phyloP scores from a whole-genome alignment of 345 rosid genomes.

The Euphorbia peplus region DNA sequence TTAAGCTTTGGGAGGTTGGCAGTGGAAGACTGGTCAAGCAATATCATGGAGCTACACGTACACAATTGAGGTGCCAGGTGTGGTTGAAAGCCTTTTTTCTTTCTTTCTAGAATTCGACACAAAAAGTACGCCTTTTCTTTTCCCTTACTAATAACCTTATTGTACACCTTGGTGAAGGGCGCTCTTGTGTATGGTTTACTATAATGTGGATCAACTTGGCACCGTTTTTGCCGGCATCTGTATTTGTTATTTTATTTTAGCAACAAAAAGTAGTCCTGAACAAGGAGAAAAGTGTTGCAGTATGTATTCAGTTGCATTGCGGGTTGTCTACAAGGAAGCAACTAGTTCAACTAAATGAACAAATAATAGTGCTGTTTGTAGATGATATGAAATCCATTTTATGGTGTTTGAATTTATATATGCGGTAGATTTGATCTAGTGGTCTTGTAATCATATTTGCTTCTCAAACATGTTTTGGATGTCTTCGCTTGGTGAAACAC shows the following conservation, averaged over 20 bases:
- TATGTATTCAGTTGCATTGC: not conserved
- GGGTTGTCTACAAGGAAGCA: not conserved
- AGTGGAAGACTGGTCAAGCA: constrained; percentile 75
- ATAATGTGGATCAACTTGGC: not conserved
- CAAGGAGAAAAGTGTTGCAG: not conserved
- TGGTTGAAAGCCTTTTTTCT: not conserved
- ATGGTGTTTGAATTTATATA: not conserved
- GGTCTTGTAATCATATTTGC: not conserved
- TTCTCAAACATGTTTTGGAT: too few relatives aligned
- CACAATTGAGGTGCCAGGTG: constrained; percentile 72
- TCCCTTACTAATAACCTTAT: not conserved
- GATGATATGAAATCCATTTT: not conserved
- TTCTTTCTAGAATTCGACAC: not conserved
- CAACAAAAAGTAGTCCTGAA: not conserved
- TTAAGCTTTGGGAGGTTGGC: constrained; percentile 81
- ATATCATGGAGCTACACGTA: constrained; percentile 63
- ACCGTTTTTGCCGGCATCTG: not conserved
- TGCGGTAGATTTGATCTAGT: not conserved
- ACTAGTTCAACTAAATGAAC: not conserved
- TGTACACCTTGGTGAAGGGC: not conserved
- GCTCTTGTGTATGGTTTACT: not conserved
- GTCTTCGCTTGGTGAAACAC: too few relatives aligned
- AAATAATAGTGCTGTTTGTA: not conserved
- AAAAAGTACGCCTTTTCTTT: not conserved
- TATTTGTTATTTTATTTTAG: not conserved